Evolutionary conservation across 2,329 filamentous ascomycete species (phyloP).

Genomic region (Penicillium thymicola): DNA sequence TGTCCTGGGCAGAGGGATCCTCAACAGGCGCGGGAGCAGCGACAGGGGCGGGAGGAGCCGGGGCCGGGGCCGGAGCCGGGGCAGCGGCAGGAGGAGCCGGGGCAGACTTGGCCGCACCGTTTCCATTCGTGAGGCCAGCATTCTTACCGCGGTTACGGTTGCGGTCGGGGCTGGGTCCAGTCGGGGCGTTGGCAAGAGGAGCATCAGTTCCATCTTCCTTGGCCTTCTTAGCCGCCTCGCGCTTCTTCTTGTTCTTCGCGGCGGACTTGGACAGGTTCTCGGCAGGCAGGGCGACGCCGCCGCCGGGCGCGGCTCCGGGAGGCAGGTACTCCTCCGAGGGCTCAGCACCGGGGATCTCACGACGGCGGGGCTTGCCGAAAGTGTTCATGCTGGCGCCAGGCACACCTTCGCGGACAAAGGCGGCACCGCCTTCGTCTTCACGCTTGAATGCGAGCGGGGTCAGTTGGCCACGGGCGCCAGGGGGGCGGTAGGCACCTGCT

Average conservation of each 20-base stretch:
- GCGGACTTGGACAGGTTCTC: conserved; percentile 78
- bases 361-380: conserved; percentile 71
- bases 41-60: conserved; percentile 26
- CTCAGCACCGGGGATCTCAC: conserved; percentile 85
- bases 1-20: conserved; percentile 71
- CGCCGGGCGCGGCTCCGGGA: conserved; percentile 66
- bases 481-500: conserved; percentile 92
- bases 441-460: conserved; percentile 96
- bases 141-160: conserved; percentile 41
- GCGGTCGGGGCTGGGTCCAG: conserved; percentile 59
- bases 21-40: conserved; percentile 34
- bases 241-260: conserved; percentile 98
- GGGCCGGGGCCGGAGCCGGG: neutral
- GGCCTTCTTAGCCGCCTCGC: conserved; percentile 89
- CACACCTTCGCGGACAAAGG: conserved; percentile 77
- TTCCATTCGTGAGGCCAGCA: conserved; percentile 32
- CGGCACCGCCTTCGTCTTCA: conserved; percentile 91
- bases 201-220: conserved; percentile 53
- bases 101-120: conserved; percentile 26
- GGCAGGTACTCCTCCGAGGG: conserved; percentile 60
- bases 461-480: conserved; percentile 81
- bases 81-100: conserved; percentile 31
- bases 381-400: conserved; percentile 64
- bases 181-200: conserved; percentile 28
- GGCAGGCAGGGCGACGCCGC: conserved; percentile 63